Conservation (phyloP, 805 yeast species). For the Kodamaea lidongshanica region DNA sequence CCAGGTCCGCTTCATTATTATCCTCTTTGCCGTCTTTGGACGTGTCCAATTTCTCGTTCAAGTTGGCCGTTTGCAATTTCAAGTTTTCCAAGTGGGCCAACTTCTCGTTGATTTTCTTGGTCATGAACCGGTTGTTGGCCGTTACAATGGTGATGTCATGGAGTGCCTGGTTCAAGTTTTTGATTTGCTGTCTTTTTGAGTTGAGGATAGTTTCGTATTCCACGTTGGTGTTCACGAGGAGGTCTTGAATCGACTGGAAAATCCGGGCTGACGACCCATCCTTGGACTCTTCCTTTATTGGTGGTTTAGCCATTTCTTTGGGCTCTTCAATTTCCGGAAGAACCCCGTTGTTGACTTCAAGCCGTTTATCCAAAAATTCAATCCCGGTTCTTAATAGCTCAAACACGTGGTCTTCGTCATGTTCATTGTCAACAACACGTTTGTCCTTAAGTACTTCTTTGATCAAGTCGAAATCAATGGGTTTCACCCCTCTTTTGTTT, state of each 20-base stretch:
- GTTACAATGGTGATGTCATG: conserved; percentile 38
- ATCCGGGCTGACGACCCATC: conserved; percentile 24
- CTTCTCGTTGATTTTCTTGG: conserved; percentile 32
- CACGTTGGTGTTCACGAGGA: conserved; percentile 29
- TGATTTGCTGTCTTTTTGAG: conserved; percentile 31
- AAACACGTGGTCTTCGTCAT: conserved; percentile 20
- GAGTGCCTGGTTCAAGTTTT: conserved; percentile 28
- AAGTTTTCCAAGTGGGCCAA: conserved; percentile 43
- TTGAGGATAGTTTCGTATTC: conserved; percentile 36
- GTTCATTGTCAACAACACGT: conserved; percentile 12
- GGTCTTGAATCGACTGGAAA: conserved; percentile 35
- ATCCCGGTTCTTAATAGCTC: conserved; percentile 31
- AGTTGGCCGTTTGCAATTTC: conserved; percentile 39
- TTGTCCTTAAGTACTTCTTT: conserved; percentile 27
- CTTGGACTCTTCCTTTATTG: conserved; percentile 1
- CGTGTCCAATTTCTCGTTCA: conserved; percentile 29
- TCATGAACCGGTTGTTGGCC: conserved; percentile 35
- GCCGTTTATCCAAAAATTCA: conserved; percentile 25
- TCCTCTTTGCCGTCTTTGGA: conserved; percentile 14
- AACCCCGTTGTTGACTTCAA: conserved; percentile 9
- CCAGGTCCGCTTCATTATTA: conserved; percentile 21
- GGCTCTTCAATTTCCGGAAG: conserved; percentile 12
- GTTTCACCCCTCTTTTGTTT: conserved; percentile 81
- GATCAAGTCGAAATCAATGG: conserved; percentile 77
- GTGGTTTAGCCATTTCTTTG: conserved; percentile 5